Evolutionary conservation across 2,329 filamentous ascomycete genomes (phyloP).

Genomic region (Diaporthe sp.): DNA sequence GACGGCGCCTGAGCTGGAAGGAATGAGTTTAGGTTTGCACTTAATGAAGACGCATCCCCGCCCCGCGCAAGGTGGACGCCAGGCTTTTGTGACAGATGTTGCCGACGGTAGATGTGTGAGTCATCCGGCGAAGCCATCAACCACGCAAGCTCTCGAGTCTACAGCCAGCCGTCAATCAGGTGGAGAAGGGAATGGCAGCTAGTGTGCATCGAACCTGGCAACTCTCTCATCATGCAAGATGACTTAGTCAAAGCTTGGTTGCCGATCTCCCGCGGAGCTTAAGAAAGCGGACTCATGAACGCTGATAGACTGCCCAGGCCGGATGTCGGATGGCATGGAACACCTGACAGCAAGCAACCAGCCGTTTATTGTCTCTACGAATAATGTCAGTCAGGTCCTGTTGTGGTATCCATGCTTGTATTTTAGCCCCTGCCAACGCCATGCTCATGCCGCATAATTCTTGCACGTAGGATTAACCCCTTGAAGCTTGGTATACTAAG

Average conservation of each 20-base stretch:
- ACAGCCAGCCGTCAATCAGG: neutral
- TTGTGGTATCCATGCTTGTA: constrained; percentile 12
- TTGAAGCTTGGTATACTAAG: neutral
- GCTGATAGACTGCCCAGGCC: too few relatives aligned
- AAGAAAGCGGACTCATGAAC: neutral
- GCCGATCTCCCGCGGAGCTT: constrained; percentile 19
- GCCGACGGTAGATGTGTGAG: neutral
- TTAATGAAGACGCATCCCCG: neutral
- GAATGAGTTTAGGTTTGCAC: neutral
- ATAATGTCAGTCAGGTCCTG: neutral
- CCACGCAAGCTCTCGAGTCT: too few relatives aligned
- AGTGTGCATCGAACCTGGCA: neutral
- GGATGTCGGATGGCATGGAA: neutral
- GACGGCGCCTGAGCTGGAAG: neutral
- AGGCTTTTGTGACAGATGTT: neutral
- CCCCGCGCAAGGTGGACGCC: too few relatives aligned
- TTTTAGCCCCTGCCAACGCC: constrained; percentile 21
- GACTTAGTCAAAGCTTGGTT: constrained; percentile 12
- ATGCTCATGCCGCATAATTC: constrained; percentile 24
- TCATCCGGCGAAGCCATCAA: constrained; percentile 23
- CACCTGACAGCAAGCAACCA: neutral
- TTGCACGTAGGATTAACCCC: neutral
- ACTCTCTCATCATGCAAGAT: neutral
- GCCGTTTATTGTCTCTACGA: neutral
- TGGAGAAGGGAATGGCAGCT: neutral